These are phyloP conservation scores for Gracilariopsis chorda DNA, from an alignment of 23 red algal species.

Conservation along the genomic window DNA sequence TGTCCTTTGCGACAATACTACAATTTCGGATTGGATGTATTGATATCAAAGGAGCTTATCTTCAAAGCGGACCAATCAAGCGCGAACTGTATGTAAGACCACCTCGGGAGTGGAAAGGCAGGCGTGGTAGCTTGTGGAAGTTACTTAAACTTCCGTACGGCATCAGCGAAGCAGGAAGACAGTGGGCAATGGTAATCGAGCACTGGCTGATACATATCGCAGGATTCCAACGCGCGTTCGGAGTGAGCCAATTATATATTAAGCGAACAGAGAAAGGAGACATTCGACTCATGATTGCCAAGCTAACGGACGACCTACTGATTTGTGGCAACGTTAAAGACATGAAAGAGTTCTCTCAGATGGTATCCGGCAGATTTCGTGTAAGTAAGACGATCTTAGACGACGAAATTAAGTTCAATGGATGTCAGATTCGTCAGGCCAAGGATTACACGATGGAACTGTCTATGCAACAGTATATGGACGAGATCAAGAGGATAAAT, in stretches of 20 bases:
- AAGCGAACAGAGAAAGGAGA: background rate
- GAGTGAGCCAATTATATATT: background rate
- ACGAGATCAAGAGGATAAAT: background rate
- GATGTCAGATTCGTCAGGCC: background rate
- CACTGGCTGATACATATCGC: background rate
- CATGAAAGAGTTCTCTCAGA: background rate
- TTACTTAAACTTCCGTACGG: slow-evolving; percentile 15
- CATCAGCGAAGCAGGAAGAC: slow-evolving; percentile 11
- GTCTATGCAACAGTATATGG: background rate
- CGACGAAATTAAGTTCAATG: background rate
- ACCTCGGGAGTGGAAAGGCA: slow-evolving; percentile 35
- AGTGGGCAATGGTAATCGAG: background rate
- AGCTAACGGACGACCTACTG: slow-evolving; percentile 3
- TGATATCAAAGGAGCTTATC: slow-evolving; percentile 16
- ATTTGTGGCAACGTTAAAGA: background rate
- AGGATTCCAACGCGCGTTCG: background rate
- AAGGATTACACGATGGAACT: background rate
- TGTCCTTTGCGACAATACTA: background rate
- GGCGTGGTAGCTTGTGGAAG: slow-evolving; percentile 3
- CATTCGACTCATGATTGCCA: background rate
- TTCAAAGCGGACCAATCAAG: slow-evolving; percentile 15
- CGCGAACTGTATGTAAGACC: slow-evolving; percentile 6
- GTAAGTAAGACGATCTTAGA: slow-evolving; percentile 1
- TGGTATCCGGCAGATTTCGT: background rate
- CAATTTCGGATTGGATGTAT: background rate